Evolutionary conservation across 768 basidiomycete genomes (phyloP), one percentile per base, ranked within the genome.

Genomic region (Russula compacta): DNA sequence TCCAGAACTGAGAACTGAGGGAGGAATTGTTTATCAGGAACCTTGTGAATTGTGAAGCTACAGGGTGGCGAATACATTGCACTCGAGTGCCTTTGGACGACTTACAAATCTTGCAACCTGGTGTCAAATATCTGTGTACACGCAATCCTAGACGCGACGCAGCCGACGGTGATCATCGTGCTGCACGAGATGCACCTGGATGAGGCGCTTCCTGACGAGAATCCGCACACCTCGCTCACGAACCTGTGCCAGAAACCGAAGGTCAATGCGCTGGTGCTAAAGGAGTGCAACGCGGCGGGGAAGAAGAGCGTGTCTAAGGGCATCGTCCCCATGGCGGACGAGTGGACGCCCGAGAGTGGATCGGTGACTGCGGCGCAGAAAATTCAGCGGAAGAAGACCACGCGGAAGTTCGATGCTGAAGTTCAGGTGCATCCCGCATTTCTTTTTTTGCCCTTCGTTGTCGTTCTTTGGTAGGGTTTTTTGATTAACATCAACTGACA

Each of bases 281-380:
- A 85, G 67, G 86, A 90, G 67, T 84, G 87, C 71, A 92, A 92
- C 66, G 76, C 75, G 5, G 73, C 84, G 4, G 95, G 90, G 14
- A 94, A 87, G 83, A 93, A 89, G 81, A 85, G 80, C 56, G 86
- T 84, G 4, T 87, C 95, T 73, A 92, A 89, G 76, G 68, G 78
- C 47, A 81, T 87, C 75, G 92, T 95, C 19, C 73, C 95, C 68
- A 86, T 87, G 7, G 69, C 85, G 33, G 88, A 93, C 4, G 92
- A 94, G 74, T 95, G 93, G 93, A 94, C 92, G 7, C 90, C 93
- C 0, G 89, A 95, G 78, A 89, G 72, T 61, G 93, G 91, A 40
- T 78, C 94, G 42, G 83, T 94, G 50, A 95, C 93, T 0, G 89
- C 92, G 15, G 92, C 93, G 59, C 89, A 92, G 79, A 95, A 95